Percentiles rank a stretch among this genome's conserved stretches.
Conservation (phyloP, 805 yeast species). For the Saccharomyces paradoxus region DNA sequence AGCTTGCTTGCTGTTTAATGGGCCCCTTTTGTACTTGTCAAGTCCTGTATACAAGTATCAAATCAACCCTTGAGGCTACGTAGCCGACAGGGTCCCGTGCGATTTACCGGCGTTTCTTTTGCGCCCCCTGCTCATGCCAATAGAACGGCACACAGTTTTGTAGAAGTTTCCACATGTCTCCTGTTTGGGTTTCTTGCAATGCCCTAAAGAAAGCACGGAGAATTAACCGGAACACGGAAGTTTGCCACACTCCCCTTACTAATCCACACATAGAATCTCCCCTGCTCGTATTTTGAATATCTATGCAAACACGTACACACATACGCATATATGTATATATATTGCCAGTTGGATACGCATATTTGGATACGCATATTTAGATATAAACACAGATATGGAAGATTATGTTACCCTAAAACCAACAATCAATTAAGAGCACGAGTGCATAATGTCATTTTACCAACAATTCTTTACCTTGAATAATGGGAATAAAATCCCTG, state of each 20-base stretch:
- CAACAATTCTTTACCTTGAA: constrained; percentile 26
- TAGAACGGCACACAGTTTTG: not conserved
- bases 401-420: not conserved
- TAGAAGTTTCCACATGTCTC: not conserved
- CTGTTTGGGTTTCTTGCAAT: not conserved
- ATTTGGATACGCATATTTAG: no score
- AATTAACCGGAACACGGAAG: not conserved
- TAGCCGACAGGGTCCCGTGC: not conserved
- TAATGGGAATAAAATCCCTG: constrained; percentile 37
- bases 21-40: not conserved
- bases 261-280: not conserved
- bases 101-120: not conserved
- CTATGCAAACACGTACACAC: no score
- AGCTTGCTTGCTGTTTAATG: not conserved
- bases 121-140: not conserved
- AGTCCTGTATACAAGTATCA: not conserved
- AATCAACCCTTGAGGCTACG: not conserved
- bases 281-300: not conserved
- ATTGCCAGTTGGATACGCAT: not conserved
- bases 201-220: not conserved
- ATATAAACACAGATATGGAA: no score
- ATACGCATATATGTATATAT: not conserved
- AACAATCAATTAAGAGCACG: not conserved
- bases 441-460: constrained; percentile 8
- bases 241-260: not conserved